Conservation (phyloP, 305 asterid species). For the Fraxinus greggii region DNA sequence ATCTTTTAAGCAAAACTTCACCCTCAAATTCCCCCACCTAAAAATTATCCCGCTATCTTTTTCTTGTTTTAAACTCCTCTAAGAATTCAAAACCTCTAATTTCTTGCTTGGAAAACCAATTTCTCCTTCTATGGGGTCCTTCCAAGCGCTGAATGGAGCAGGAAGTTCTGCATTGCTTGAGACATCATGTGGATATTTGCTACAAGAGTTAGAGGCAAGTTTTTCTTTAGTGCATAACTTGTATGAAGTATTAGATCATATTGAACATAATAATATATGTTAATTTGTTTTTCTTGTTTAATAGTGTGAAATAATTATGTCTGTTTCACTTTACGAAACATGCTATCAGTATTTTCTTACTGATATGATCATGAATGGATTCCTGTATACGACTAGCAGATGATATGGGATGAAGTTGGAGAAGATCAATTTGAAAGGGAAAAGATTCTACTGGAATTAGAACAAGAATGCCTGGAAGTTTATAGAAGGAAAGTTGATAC, state of each 20-base stretch:
- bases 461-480: constrained; percentile 90
- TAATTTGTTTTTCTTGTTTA: background rate
- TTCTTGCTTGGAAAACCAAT: constrained; percentile 16
- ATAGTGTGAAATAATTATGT: background rate
- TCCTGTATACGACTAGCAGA: constrained; percentile 42
- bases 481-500: constrained; percentile 86
- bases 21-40: constrained; percentile 50
- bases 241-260: background rate
- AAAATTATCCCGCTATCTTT: constrained; percentile 38
- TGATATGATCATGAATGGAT: background rate
- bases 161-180: constrained; percentile 64
- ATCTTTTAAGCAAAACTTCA: constrained; percentile 84
- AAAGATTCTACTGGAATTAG: constrained; percentile 70
- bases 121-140: constrained; percentile 54
- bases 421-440: constrained; percentile 73
- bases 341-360: background rate
- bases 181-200: constrained; percentile 84
- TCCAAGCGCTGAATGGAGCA: constrained; percentile 45
- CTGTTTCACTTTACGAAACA: background rate
- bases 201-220: constrained; percentile 85
- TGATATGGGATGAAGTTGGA: constrained; percentile 98
- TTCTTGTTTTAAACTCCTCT: constrained; percentile 36
- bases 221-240: background rate
- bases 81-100: constrained; percentile 31
- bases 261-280: background rate